Conservation (phyloP, 2,329 filamentous ascomycete species). For the Bertia moriformis region DNA sequence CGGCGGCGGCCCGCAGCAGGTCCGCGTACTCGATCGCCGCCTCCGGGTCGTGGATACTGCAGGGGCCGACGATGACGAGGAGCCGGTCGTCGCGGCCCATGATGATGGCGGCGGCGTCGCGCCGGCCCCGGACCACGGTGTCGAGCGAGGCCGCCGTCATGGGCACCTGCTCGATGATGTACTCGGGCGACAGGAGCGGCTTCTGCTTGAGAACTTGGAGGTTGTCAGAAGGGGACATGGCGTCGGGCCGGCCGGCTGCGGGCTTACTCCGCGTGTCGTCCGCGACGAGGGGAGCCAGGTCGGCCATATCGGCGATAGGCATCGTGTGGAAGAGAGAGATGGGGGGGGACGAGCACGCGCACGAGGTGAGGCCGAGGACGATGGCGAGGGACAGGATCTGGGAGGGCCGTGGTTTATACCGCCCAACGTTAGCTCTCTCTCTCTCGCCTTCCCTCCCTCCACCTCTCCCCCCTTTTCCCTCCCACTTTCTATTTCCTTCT, state of each 20-base stretch:
- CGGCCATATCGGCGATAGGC: too few species aligned
- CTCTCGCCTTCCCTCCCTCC: too few species aligned
- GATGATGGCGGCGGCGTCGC: conserved; percentile 59
- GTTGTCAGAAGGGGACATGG: neutral
- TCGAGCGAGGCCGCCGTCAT: conserved; percentile 45
- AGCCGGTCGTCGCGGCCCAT: conserved; percentile 72
- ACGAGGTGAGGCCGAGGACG: too few species aligned
- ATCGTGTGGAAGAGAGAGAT: too few species aligned
- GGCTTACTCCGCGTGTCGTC: conserved; percentile 22
- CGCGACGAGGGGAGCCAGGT: conserved; percentile 15
- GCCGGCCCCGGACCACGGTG: conserved; percentile 56
- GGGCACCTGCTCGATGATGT: conserved; percentile 77
- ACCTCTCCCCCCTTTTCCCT: too few species aligned
- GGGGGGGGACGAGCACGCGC: too few species aligned
- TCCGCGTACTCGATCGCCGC: conserved; percentile 78
- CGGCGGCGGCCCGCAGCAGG: conserved; percentile 61
- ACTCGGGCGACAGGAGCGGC: conserved; percentile 75
- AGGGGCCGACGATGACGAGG: conserved; percentile 86
- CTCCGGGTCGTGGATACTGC: conserved; percentile 89
- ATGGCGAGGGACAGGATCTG: too few species aligned
- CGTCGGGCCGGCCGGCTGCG: too few species aligned
- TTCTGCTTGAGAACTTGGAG: conserved; percentile 76
- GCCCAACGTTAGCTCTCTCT: too few species aligned
- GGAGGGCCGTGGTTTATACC: too few species aligned
- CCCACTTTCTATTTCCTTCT: too few species aligned